Evolutionary conservation across 768 basidiomycete species (phyloP), one percentile per base, ranked within the genome.

Genomic region (Rhodotorula kratochvilovae): DNA sequence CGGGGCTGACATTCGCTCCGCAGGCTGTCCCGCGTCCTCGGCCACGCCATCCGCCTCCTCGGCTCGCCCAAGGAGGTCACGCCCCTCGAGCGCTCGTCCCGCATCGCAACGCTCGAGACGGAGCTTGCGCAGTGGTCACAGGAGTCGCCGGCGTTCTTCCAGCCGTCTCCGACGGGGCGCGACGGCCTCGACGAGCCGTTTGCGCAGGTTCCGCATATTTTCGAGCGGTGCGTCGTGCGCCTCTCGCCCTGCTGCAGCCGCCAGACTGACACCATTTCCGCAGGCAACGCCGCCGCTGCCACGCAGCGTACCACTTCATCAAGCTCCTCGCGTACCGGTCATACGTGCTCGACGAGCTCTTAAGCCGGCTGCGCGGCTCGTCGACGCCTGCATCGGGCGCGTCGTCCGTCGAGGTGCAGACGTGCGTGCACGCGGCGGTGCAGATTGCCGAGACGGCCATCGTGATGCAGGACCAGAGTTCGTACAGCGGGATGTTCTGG

Each of bases 131-230:
- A 46, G 21, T 61, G 60, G 60, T 23, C 15, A 31, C 60, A 25
- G 19, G 60, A 61, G 45, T 46, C 60, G 31, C 60, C 60, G 19
- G 16, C 31, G 19, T 61, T 61, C 45, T 61, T 61, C 31, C 60
- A 61, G 23, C 60, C 58, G 5, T 50, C 48, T 2, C 19, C 56
- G 27, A 19, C 35, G 12, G 39, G 27, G 5, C 15, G 23, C 5
- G 59, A 45, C 27, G 27, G 3, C 11, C 3, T 36, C 39, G 29
- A n/a, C 21, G 21, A n/a, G 60, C 23, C 60, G 25, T 61, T 61
- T 29, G 46, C 46, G 11, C 60, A 61, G 33, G 42, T 61, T 25
- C 45, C 60, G 60, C 60, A 46, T 10, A 33, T 61, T 31, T 61
- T 46, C 15, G 45, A 61, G 46, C 60, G 60, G 57, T 58, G 15